Conservation (phyloP, 768 basidiomycete species). For the Boletus bicolor region DNA sequence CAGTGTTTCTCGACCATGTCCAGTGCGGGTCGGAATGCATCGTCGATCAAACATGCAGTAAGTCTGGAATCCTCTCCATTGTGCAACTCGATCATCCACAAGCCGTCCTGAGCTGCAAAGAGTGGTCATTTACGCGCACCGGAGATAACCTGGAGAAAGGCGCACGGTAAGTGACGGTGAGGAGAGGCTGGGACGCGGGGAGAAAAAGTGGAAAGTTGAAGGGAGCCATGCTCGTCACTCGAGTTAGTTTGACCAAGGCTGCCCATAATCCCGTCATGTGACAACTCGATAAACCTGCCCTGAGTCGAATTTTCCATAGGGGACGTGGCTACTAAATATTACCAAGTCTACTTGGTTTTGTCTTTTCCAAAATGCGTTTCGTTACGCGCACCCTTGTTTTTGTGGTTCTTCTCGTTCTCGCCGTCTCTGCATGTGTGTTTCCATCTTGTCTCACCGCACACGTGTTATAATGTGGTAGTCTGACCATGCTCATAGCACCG, state of each 20-base stretch:
- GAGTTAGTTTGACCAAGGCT: background rate
- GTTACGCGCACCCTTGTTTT: conserved; percentile 28
- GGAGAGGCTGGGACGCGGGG: conserved; percentile 47
- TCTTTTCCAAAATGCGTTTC: conserved; percentile 32
- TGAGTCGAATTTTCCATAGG: conserved; percentile 18
- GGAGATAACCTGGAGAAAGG: background rate
- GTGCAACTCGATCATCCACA: conserved; percentile 81
- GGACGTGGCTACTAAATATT: conserved; percentile 23
- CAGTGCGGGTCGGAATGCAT: conserved; percentile 65
- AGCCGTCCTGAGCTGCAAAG: conserved; percentile 39
- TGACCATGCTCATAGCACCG: conserved; percentile 18
- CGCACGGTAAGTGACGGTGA: conserved; percentile 70
- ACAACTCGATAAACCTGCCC: conserved; percentile 24
- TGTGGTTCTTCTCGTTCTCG: conserved; percentile 28
- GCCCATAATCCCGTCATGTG: conserved; percentile 13
- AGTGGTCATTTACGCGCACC: background rate
- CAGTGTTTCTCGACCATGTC: conserved; percentile 73
- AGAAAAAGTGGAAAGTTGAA: conserved; percentile 40
- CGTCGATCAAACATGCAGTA: conserved; percentile 52
- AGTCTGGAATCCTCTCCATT: conserved; percentile 75
- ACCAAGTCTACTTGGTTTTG: background rate
- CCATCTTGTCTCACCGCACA: background rate
- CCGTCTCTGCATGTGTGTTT: conserved; percentile 30
- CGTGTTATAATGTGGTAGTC: background rate
- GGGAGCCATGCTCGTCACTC: conserved; percentile 2